Percentiles rank a stretch among this genome's conserved stretches.
phyloP scores from a whole-genome alignment of 31 red algal genomes.

The Porphyra umbilicalis region DNA sequence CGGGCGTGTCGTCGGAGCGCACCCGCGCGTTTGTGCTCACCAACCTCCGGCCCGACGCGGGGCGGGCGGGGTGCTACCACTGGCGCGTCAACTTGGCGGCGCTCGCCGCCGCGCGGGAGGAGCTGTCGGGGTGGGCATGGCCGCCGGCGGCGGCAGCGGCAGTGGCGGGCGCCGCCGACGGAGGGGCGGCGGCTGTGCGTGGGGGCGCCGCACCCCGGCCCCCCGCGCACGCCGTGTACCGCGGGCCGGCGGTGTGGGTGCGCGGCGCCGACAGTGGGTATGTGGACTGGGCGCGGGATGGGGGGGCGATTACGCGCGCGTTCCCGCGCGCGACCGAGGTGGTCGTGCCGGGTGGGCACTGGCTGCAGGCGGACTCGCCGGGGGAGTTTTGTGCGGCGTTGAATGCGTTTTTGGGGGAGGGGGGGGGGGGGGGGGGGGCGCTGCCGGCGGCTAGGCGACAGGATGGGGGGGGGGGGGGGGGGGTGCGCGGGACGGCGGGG shows the following conservation, averaged over 20 bases:
- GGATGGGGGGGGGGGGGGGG: too few species aligned
- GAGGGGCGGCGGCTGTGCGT: too few species aligned
- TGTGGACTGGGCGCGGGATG: constrained; percentile 12
- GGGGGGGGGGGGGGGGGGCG: too few species aligned
- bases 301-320: constrained; percentile 13
- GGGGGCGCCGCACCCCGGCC: too few species aligned
- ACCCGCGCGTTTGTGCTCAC: constrained; percentile 86
- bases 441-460: too few species aligned
- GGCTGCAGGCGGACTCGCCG: constrained; percentile 79
- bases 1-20: constrained; percentile 26
- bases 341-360: constrained; percentile 81
- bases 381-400: constrained; percentile 68
- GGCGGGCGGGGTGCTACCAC: not conserved
- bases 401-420: constrained; percentile 65
- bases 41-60: constrained; percentile 39
- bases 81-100: constrained; percentile 70
- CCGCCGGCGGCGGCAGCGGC: not conserved
- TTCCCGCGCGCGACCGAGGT: constrained; percentile 60
- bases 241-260: constrained; percentile 67
- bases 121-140: constrained; percentile 7
- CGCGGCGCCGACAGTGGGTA: constrained; percentile 70
- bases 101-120: constrained; percentile 27
- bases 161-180: not conserved
- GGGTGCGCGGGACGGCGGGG: too few species aligned
- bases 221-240: constrained; percentile 11